These are phyloP conservation scores for Calonectria hawksworthii DNA, from an alignment of 2,329 filamentous ascomycete species.

Conservation along the genomic window DNA sequence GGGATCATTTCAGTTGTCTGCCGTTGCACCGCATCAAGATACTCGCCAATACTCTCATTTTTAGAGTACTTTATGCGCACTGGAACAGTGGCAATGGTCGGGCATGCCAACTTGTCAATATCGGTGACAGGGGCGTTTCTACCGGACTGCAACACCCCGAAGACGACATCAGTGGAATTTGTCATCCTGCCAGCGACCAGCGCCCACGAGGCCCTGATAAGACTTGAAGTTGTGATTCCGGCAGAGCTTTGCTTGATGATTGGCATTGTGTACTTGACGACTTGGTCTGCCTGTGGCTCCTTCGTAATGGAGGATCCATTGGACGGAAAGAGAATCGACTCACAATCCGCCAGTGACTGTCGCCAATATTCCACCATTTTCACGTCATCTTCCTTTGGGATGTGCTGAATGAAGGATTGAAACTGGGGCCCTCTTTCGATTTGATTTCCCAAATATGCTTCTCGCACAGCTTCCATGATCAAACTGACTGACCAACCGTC, in stretches of 20 bases:
- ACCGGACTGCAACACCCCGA: slow-evolving; percentile 42
- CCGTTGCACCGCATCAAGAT: slow-evolving; percentile 52
- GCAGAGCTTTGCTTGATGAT: not conserved
- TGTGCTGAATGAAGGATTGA: slow-evolving; percentile 24
- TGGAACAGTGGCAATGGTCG: slow-evolving; percentile 31
- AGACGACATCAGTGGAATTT: slow-evolving; percentile 38
- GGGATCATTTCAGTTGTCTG: slow-evolving; percentile 29
- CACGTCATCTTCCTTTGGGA: not conserved
- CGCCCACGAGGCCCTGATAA: slow-evolving; percentile 48
- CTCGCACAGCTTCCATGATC: slow-evolving; percentile 29
- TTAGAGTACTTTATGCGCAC: slow-evolving; percentile 45
- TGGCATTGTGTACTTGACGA: not conserved
- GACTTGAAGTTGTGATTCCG: slow-evolving; percentile 23
- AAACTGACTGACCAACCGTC: slow-evolving; percentile 46
- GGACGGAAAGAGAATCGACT: slow-evolving; percentile 15
- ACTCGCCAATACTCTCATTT: slow-evolving; percentile 49
- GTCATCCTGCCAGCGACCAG: slow-evolving; percentile 37
- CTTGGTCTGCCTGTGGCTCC: slow-evolving; percentile 12
- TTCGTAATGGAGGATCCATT: not conserved
- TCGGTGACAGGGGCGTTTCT: slow-evolving; percentile 39
- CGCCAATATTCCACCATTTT: slow-evolving; percentile 15
- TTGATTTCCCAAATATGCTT: slow-evolving; percentile 14
- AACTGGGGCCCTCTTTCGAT: not conserved
- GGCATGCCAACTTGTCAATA: slow-evolving; percentile 39
- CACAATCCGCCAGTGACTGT: not conserved